These are phyloP conservation scores for Calonectria hawksworthii DNA, from an alignment of 2,329 filamentous ascomycete genomes.

Conservation along the genomic window DNA sequence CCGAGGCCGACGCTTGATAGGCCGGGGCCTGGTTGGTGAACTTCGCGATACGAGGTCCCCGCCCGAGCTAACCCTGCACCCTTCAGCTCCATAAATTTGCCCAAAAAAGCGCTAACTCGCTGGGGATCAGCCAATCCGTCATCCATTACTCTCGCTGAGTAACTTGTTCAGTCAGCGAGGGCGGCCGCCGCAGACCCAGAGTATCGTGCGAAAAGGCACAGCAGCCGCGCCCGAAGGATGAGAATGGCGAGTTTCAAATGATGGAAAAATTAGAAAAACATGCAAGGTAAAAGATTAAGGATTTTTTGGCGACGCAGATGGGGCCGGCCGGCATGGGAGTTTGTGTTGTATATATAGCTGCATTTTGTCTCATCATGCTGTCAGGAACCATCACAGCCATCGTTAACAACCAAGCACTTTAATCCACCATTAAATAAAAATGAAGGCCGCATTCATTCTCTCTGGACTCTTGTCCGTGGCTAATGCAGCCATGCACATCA, in stretches of 20 bases:
- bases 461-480: conserved; percentile 12
- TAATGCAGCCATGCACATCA: conserved; percentile 17
- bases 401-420: background rate
- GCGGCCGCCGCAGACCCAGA: background rate
- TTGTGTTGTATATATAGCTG: background rate
- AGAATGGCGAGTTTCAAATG: background rate
- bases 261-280: background rate
- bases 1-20: background rate
- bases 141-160: conserved; percentile 14
- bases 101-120: background rate
- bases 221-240: background rate
- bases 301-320: background rate
- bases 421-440: background rate
- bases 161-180: background rate
- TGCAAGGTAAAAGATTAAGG: background rate
- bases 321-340: background rate
- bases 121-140: conserved; percentile 1
- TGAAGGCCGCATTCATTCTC: conserved; percentile 17
- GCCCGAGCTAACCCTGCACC: background rate
- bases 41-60: conserved; percentile 3
- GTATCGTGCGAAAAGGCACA: background rate
- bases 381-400: background rate
- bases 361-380: background rate
- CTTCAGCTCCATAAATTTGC: conserved; percentile 4
- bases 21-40: background rate